Evolutionary conservation across 2,329 filamentous ascomycete genomes (phyloP), one percentile per base, ranked within the genome.

Genomic region (Septoria petroselini): DNA sequence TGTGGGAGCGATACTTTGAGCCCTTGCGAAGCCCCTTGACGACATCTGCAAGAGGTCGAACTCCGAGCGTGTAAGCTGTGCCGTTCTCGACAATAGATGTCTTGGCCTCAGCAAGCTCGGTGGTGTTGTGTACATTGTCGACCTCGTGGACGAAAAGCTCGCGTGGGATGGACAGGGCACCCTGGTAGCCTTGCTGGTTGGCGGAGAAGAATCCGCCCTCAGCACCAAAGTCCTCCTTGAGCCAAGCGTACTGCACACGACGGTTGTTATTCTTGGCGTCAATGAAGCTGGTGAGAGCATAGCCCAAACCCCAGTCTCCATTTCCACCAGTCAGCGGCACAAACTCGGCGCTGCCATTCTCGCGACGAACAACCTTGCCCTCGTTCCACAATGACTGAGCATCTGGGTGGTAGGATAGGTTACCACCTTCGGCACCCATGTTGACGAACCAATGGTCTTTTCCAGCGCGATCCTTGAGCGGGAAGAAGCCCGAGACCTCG

Each of bases 261-360:
- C 73, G n/a, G n/a, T n/a, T 69, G 55, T 74, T 66, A 62, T 73
- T 69, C 68, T 75, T 76, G 21, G 71, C 70, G 55, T 76, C 73
- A 54, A 72, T 69, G 68, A 76, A 75, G 55, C 68, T 72, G 5
- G 70, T 71, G 2, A 75, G 65, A 4, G 73, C 73, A 50, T 76
- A 76, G 4, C 70, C 65, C 4, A 70, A 59, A 42, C 72, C 73
- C 57, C 71, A 75, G 53, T 75, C 73, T 4, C 65, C 70, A 14
- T 68, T 67, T 35, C 72, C 72, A 19, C 72, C 71, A 17, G 71
- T 64, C n/a, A 71, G 61, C 9, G 73, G 73, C 11, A 65, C 69
- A 62, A 74, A 75, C 34, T 70, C 60, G 12, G 65, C 72, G 34
- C 70, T 73, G 29, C 72, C 72, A 41, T 76, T 74, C 21, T 65